Conservation (phyloP, 768 basidiomycete species). For the Naganishia friedmannii region DNA sequence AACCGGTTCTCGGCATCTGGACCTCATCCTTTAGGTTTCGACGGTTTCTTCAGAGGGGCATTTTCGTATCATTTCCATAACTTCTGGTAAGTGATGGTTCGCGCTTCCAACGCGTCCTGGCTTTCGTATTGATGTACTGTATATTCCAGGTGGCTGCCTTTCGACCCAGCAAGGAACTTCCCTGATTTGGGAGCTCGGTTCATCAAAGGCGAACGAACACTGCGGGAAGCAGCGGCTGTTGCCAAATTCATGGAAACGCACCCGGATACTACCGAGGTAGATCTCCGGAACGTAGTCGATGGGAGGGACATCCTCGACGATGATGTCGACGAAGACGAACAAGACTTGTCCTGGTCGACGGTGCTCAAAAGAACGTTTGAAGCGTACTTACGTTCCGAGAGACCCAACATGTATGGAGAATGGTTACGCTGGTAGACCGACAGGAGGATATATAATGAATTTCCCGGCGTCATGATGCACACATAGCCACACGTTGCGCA, state of each 20-base stretch:
- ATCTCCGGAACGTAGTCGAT: conserved; percentile 1
- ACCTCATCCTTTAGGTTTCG: conserved; percentile 82
- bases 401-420: conserved; percentile 95
- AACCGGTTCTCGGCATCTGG: conserved; percentile 64
- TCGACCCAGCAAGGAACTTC: conserved; percentile 89
- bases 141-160: conserved; percentile 81
- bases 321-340: conserved; percentile 41
- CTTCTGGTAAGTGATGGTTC: conserved; percentile 46
- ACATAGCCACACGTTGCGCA: no score
- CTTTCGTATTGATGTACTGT: background rate
- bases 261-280: conserved; percentile 24
- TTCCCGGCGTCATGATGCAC: background rate
- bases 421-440: conserved; percentile 59
- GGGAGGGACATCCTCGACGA: conserved; percentile 15
- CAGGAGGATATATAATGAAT: background rate
- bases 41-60: conserved; percentile 89
- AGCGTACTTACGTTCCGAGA: conserved; percentile 81
- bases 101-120: background rate
- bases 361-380: conserved; percentile 96
- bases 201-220: conserved; percentile 67
- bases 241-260: conserved; percentile 30
- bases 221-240: conserved; percentile 55
- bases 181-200: conserved; percentile 86
- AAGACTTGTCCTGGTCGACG: conserved; percentile 67
- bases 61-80: conserved; percentile 92